Conservation (phyloP, 176 grass and related monocot genomes). For the Oryza nivara region DNA sequence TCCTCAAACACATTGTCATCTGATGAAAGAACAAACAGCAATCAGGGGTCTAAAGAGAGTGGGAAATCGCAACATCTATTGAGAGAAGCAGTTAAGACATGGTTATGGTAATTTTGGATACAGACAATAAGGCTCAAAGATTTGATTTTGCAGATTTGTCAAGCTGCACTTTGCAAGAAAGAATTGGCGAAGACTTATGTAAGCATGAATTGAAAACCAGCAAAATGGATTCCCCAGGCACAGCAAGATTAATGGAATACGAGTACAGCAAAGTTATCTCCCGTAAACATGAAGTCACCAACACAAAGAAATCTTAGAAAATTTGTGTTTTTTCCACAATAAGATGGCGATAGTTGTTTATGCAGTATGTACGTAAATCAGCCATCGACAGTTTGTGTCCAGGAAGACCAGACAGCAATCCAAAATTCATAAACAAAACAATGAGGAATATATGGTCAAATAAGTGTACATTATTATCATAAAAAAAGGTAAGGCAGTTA, state of each 20-base stretch:
- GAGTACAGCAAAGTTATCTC: neutral
- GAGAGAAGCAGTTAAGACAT: neutral
- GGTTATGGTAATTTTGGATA: neutral
- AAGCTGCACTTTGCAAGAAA: neutral
- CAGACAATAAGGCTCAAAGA: too few relatives aligned
- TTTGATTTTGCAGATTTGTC: neutral
- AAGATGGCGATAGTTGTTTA: neutral
- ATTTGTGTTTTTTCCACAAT: constrained; percentile 23
- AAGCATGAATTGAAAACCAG: too few relatives aligned
- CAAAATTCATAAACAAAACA: neutral
- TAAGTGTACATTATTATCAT: neutral
- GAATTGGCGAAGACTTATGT: neutral
- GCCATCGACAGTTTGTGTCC: neutral
- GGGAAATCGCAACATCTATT: neutral
- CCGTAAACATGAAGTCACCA: neutral
- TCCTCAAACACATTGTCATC: constrained; percentile 69
- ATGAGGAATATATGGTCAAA: neutral
- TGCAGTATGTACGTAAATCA: neutral
- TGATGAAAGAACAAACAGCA: constrained; percentile 41
- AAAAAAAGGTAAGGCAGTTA: neutral
- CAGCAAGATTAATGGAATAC: neutral
- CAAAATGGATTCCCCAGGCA: neutral
- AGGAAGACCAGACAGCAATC: neutral
- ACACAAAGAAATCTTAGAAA: neutral
- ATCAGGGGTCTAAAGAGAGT: neutral